Base-by-base conservation (phyloP, 495 filamentous ascomycete species). In the Lepraria neglecta region DNA sequence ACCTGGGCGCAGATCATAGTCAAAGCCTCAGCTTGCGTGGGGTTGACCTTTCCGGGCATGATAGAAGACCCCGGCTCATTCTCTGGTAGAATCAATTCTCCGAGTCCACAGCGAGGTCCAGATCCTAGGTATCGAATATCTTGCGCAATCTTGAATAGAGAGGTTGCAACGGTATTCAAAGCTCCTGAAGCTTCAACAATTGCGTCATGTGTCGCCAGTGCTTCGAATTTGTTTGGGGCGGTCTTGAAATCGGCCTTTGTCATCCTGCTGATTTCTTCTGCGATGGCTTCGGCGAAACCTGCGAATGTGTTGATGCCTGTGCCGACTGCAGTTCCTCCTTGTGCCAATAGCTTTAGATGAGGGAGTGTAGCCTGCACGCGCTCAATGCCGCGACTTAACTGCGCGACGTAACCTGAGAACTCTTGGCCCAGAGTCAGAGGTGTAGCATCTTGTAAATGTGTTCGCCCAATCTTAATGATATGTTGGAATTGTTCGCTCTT, bases 31-130 rank as follows among this genome's bases (percentile, higher is more conserved):
- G 90, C 95, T 78, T 98, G 94, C 30, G 94, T 98, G 40, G 94
- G 94, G 81, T 98, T 98, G 68, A 98, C 94, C 81, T 98, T 98
- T 67, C 94, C 94, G 33, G 94, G 94, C 94, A 98, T 98, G 78
- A 98, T 97, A 59, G 89, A 94, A 68, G 84, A 89, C 52, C 94
- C 94, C 19, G 94, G 94, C 81, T 98, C 94, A 76, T 98, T 98
- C 79, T 98, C 94, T 43, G 94, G 94, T 30, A 98, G 84, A 64
- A 78, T 80, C 51, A 98, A 83, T 77, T 98, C 94, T 58, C 91
- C 92, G 12, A 97, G 85, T 67, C 94, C 94, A 76, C 94, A 98
- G 56, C 94, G 88, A 45, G 94, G 94, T 11, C 94, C 94, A 65
- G 90, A 95, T 58, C 95, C 94, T 21, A 98, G 88, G 78, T 95